phyloP scores from a whole-genome alignment of 2,329 filamentous ascomycete species.

The Epichloe baconii region DNA sequence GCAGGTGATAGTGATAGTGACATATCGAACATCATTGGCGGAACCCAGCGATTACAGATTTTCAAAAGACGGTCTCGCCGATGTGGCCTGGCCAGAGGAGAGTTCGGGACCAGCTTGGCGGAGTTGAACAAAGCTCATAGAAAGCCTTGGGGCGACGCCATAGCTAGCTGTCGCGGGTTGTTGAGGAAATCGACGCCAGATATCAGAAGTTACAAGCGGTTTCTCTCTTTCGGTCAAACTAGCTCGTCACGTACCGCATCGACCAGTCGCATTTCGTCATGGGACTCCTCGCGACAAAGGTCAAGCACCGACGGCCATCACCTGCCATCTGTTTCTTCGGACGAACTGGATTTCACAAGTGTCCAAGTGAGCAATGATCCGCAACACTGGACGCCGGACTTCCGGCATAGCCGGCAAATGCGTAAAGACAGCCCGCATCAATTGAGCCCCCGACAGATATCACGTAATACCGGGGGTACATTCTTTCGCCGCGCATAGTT shows the following conservation, averaged over 20 bases:
- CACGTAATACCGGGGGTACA: conserved; percentile 6
- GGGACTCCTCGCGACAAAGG: neutral
- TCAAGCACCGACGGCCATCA: neutral
- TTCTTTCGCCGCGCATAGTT: conserved; percentile 29
- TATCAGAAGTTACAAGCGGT: conserved; percentile 1
- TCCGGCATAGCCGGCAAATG: neutral
- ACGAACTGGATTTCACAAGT: neutral
- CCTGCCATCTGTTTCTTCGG: conserved; percentile 2
- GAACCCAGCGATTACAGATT: conserved; percentile 5
- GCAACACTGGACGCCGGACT: neutral
- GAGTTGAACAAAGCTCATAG: conserved; percentile 4
- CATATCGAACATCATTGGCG: neutral
- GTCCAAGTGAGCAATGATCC: no score
- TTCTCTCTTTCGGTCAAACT: conserved; percentile 3
- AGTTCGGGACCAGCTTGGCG: conserved; percentile 5
- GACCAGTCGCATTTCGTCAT: conserved; percentile 2
- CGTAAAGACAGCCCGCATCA: neutral
- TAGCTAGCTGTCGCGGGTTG: conserved; percentile 8
- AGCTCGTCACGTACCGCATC: conserved; percentile 1
- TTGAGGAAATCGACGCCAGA: conserved; percentile 6
- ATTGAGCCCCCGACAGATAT: conserved; percentile 6
- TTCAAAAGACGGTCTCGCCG: conserved; percentile 6
- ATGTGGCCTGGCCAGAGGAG: neutral
- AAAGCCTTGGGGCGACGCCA: conserved; percentile 7
- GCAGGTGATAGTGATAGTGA: conserved; percentile 1